These are phyloP conservation scores for Rhizophagus sp. DNA, from an alignment of 192 early-diverging fungal genomes.

Conservation along the genomic window DNA sequence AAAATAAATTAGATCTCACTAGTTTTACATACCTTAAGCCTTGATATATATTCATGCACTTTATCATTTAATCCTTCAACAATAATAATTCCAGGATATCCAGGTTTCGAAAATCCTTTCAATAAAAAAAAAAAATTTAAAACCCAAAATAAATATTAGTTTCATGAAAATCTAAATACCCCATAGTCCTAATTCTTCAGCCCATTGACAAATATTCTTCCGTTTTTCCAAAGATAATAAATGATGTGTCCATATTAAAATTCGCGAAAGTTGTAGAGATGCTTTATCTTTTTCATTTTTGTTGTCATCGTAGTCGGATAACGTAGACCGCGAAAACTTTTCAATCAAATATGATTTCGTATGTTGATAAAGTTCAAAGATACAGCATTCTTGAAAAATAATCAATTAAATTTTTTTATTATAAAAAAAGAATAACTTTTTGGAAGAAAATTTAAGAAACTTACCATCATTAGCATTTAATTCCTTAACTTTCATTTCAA, in stretches of 20 bases:
- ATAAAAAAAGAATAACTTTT: background rate
- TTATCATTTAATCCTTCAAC: conserved; percentile 11
- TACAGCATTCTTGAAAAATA: background rate
- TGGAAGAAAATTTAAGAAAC: background rate
- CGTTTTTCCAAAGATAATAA: conserved; percentile 2
- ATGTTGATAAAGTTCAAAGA: conserved; percentile 14
- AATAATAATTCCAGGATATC: conserved; percentile 18
- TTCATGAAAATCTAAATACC: background rate
- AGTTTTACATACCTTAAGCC: background rate
- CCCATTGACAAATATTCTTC: conserved; percentile 10
- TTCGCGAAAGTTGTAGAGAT: background rate
- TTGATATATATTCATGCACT: conserved; percentile 1
- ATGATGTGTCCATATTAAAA: conserved; percentile 18
- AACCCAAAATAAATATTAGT: background rate
- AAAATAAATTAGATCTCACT: background rate
- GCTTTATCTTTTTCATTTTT: background rate
- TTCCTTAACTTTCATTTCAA: background rate
- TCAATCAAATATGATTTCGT: background rate
- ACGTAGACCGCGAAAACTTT: background rate
- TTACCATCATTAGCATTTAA: too few species aligned
- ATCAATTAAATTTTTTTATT: background rate
- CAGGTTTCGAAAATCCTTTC: conserved; percentile 7
- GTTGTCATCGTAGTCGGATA: background rate
- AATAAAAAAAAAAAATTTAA: background rate
- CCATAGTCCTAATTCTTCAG: conserved; percentile 10